phyloP scores from a whole-genome alignment of 495 filamentous ascomycete species.

The Tuber microsphaerosporum region DNA sequence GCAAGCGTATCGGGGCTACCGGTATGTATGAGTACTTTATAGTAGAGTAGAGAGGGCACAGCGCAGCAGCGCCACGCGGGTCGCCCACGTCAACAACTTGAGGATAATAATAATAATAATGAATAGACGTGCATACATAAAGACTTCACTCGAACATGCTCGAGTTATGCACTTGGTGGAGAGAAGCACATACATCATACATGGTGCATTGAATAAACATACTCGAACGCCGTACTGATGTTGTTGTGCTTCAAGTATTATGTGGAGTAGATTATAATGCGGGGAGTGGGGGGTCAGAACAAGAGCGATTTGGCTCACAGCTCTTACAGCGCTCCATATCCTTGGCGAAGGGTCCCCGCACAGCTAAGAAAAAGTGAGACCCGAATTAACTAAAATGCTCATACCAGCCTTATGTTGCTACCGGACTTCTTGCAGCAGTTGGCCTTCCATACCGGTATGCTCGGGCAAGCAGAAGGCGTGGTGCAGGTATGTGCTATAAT shows the following conservation, averaged over 20 bases:
- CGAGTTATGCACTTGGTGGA: background rate
- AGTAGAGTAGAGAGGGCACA: background rate
- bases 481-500: background rate
- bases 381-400: background rate
- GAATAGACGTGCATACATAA: background rate
- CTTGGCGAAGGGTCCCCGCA: background rate
- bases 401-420: background rate
- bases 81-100: constrained; percentile 1
- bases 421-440: background rate
- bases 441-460: background rate
- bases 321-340: background rate
- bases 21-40: background rate
- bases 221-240: background rate
- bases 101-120: background rate
- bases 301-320: background rate
- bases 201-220: background rate
- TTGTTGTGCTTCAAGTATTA: background rate
- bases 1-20: background rate
- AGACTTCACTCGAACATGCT: background rate
- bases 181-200: constrained; percentile 1
- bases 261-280: background rate
- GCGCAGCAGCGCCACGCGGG: background rate
- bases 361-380: background rate
- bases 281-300: background rate
- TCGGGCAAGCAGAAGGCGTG: background rate